These are phyloP conservation scores for Phanerochaete carnosa DNA, from an alignment of 768 basidiomycete genomes.

Conservation along the genomic window DNA sequence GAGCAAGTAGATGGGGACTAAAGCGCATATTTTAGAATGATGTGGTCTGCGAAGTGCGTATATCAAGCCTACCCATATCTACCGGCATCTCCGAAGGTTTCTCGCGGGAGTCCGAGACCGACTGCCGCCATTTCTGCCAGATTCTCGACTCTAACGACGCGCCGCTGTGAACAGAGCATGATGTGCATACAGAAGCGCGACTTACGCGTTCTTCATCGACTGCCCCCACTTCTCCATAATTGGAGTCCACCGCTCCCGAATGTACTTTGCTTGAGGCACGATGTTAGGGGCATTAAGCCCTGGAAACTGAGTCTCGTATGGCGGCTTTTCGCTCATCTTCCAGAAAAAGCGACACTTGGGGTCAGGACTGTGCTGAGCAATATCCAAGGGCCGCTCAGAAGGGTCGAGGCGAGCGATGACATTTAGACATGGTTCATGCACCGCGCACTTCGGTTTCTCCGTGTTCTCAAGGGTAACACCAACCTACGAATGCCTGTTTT, in stretches of 20 bases:
- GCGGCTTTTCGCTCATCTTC: slow-evolving; percentile 73
- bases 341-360: slow-evolving; percentile 96
- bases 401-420: slow-evolving; percentile 78
- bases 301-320: slow-evolving; percentile 78
- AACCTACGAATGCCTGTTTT: slow-evolving; percentile 31
- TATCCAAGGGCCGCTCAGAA: slow-evolving; percentile 81
- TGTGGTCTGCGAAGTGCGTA: not conserved
- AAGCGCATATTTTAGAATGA: not conserved
- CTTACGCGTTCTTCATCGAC: slow-evolving; percentile 86
- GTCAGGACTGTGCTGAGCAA: slow-evolving; percentile 75
- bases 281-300: slow-evolving; percentile 80
- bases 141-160: slow-evolving; percentile 63
- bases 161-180: not conserved
- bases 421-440: slow-evolving; percentile 75
- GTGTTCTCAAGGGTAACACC: slow-evolving; percentile 97
- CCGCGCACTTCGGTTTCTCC: slow-evolving; percentile 86
- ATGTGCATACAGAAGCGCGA: slow-evolving; percentile 2
- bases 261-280: slow-evolving; percentile 55
- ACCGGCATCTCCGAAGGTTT: slow-evolving; percentile 76
- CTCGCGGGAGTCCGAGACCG: slow-evolving; percentile 70
- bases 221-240: slow-evolving; percentile 85
- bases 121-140: slow-evolving; percentile 87
- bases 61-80: slow-evolving; percentile 78
- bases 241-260: slow-evolving; percentile 63
- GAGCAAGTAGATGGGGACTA: slow-evolving; percentile 86